phyloP scores from a whole-genome alignment of 1,284 basidiomycete species.

The Xerocomus minutiporus region DNA sequence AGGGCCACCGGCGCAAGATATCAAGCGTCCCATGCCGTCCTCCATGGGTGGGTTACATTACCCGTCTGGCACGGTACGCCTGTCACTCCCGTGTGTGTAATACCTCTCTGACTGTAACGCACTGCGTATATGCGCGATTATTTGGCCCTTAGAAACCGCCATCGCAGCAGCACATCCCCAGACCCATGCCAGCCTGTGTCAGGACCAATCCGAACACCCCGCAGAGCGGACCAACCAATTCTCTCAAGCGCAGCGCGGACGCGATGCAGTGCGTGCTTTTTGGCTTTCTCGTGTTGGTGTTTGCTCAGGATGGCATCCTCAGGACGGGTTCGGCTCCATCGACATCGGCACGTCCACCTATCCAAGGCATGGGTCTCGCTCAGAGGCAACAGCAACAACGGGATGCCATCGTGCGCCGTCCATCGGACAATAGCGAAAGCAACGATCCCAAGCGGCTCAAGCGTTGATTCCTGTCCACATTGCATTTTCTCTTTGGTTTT shows the following conservation, averaged over 20 bases:
- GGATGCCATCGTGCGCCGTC: conserved; percentile 21
- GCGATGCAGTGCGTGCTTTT: conserved; percentile 37
- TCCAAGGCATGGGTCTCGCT: conserved; percentile 46
- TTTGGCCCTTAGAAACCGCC: conserved; percentile 5
- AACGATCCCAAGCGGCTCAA: conserved; percentile 48
- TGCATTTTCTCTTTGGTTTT: too few species aligned
- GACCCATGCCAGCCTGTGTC: conserved; percentile 1
- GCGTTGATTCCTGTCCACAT: conserved; percentile 28
- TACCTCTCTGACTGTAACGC: neutral
- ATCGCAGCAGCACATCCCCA: neutral
- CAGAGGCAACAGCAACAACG: conserved; percentile 29
- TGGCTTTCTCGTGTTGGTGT: neutral
- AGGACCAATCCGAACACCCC: conserved; percentile 2
- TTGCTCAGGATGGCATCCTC: neutral
- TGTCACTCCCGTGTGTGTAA: neutral
- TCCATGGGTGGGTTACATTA: conserved; percentile 54
- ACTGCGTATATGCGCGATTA: conserved; percentile 5
- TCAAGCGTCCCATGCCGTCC: conserved; percentile 31
- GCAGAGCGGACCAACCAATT: conserved; percentile 14
- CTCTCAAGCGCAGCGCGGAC: conserved; percentile 39
- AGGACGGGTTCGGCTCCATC: conserved; percentile 13
- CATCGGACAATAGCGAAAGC: conserved; percentile 41
- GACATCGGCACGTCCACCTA: conserved; percentile 17
- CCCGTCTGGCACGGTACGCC: conserved; percentile 42
- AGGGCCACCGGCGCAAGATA: neutral